Evolutionary conservation across 2,329 filamentous ascomycete genomes (phyloP).

Genomic region (Phyllosticta citrichinensis): DNA sequence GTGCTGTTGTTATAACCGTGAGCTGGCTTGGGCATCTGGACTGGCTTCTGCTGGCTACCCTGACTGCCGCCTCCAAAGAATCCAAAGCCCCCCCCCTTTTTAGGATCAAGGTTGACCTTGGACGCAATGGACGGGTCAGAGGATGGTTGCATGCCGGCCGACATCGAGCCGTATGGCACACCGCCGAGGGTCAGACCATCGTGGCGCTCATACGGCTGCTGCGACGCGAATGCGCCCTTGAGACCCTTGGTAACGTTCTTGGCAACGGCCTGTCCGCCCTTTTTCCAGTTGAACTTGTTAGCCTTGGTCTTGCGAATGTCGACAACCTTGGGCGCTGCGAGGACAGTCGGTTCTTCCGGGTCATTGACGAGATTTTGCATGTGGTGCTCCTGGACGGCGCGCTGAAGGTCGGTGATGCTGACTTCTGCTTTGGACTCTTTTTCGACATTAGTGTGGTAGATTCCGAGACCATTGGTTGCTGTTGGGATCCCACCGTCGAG

Average conservation of each 20-base stretch:
- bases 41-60: slow-evolving; percentile 16
- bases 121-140: not conserved
- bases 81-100: slow-evolving; percentile 20
- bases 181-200: slow-evolving; percentile 40
- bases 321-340: slow-evolving; percentile 79
- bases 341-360: slow-evolving; percentile 56
- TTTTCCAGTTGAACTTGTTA: slow-evolving; percentile 99
- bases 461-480: slow-evolving; percentile 50
- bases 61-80: slow-evolving; percentile 25
- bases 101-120: slow-evolving; percentile 2
- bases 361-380: slow-evolving; percentile 36
- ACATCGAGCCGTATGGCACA: slow-evolving; percentile 30
- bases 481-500: slow-evolving; percentile 31
- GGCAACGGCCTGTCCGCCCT: slow-evolving; percentile 83
- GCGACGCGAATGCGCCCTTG: slow-evolving; percentile 75
- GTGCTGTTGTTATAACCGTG: slow-evolving; percentile 26
- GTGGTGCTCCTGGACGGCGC: slow-evolving; percentile 20
- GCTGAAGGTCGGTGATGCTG: slow-evolving; percentile 37
- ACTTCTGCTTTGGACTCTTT: slow-evolving; percentile 30
- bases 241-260: slow-evolving; percentile 92
- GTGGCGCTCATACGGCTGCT: slow-evolving; percentile 43
- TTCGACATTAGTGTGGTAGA: slow-evolving; percentile 37
- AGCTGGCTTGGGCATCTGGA: slow-evolving; percentile 18
- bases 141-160: not conserved
- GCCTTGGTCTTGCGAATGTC: slow-evolving; percentile 82